Base-by-base conservation (phyloP, 352 stramenopile species). In the Globisporangium nagaii region DNA sequence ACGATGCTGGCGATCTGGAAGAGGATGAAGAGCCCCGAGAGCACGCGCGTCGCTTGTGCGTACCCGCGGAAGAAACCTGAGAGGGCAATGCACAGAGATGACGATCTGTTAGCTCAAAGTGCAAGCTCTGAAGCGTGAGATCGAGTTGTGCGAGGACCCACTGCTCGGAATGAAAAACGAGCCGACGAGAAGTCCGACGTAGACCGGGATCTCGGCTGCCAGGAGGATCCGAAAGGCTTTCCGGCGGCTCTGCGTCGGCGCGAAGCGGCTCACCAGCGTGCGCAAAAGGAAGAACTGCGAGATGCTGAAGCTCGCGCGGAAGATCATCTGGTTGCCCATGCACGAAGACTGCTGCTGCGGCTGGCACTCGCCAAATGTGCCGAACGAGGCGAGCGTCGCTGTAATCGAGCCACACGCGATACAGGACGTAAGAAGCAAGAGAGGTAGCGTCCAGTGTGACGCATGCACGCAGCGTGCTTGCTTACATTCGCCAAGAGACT, bases 1-100 rank as follows among this genome's bases (percentile, higher is more conserved):
- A 90, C 70, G 62, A 92, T 88, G 53, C 73, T 86, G 46, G 86
- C 64, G 43, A 93, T 84, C 60, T 88, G 78, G 45, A 93, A 88
- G 27, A 90, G 69, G 37, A 90, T 86, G 67, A 90, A 93, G 47
- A 83, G 65, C 0, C 74, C 69, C 1, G 81, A 92, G 2, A 72
- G 54, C 2, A 90, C 70, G 9, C 75, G 61, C 0, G 79, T 55
- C 25, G 79, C 82, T 46, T 79, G 64, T 27, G 70, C 67, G 53
- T 86, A 90, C 22, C 75, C 79, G 24, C 70, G 56, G 37, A 88
- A 92, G 65, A 92, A 88, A 8, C 31, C 79, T 90, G 27, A 17
- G 32, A 10, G 17, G 12, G 27, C 20, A 48, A 1, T 9, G 15
- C 1, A 34, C n/a, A 13, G 28, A 8, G 8, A 44, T 31, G 19